phyloP scores from a whole-genome alignment of 306 rosid genomes.

The Dryas drummondii region DNA sequence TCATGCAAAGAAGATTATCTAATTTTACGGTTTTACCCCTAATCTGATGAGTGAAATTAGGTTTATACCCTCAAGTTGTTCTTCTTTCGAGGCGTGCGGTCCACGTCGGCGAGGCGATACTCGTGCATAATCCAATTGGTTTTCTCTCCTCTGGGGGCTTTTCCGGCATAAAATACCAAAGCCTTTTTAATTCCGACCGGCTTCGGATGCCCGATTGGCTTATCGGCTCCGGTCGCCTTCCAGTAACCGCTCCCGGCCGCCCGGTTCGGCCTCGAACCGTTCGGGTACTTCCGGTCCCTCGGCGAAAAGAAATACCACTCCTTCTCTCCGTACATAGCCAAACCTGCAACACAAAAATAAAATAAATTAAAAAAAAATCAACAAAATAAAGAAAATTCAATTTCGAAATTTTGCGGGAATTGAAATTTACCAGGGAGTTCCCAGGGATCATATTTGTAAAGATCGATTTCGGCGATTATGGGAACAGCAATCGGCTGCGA shows the following conservation, averaged over 20 bases:
- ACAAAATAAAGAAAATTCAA: neutral
- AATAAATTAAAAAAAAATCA: neutral
- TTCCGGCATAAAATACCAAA: conserved; percentile 84
- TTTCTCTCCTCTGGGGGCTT: conserved; percentile 90
- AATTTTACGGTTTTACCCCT: conserved; percentile 10
- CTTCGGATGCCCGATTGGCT: conserved; percentile 82
- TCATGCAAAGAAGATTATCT: neutral
- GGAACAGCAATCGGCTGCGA: conserved; percentile 73
- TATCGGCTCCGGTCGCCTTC: conserved; percentile 99
- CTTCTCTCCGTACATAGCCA: conserved; percentile 77
- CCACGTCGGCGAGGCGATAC: conserved; percentile 91
- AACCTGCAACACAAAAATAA: conserved; percentile 31
- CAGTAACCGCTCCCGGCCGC: conserved; percentile 95
- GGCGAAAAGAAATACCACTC: conserved; percentile 98
- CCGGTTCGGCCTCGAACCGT: conserved; percentile 95
- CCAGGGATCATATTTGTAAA: conserved; percentile 87
- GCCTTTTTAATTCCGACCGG: conserved; percentile 95
- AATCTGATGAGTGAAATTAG: neutral
- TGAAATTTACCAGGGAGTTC: conserved; percentile 66
- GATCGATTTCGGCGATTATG: conserved; percentile 88
- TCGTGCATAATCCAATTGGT: conserved; percentile 99
- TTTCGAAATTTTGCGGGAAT: no score
- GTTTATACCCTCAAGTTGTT: conserved; percentile 80
- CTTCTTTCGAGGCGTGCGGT: conserved; percentile 82
- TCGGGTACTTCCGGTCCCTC: conserved; percentile 84